Evolutionary conservation across 306 rosid genomes (phyloP).

Genomic region (Styphnolobium japonicum): DNA sequence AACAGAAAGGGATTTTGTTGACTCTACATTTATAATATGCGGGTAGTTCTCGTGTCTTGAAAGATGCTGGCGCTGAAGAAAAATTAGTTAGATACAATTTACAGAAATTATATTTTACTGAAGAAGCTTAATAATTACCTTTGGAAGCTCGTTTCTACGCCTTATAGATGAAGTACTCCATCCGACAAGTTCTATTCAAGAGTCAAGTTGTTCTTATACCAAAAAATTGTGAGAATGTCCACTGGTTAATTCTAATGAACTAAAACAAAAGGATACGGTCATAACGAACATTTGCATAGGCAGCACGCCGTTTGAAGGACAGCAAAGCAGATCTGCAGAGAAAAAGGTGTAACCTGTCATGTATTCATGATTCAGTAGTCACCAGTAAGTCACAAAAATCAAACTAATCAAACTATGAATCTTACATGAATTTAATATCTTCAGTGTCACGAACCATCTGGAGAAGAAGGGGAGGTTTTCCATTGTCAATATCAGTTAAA

Average conservation of each 20-base stretch:
- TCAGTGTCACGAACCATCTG: constrained; percentile 71
- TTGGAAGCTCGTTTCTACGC: constrained; percentile 68
- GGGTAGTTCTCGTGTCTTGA: constrained; percentile 52
- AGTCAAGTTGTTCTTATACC: constrained; percentile 66
- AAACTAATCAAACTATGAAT: neutral
- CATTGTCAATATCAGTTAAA: constrained; percentile 56
- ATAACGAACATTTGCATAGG: constrained; percentile 68
- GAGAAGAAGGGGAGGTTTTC: constrained; percentile 82
- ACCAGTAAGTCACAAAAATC: neutral
- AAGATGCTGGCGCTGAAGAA: constrained; percentile 47
- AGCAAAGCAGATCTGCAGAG: constrained; percentile 76
- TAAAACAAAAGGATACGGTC: constrained; percentile 71
- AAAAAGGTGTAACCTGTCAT: neutral
- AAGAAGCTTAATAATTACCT: constrained; percentile 53
- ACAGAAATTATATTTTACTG: neutral
- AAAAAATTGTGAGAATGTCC: no score
- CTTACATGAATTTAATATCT: constrained; percentile 77
- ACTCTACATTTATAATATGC: constrained; percentile 63
- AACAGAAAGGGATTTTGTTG: constrained; percentile 25
- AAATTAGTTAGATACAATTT: no score
- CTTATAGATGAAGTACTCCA: constrained; percentile 95
- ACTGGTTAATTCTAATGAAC: neutral
- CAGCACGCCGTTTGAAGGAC: constrained; percentile 75
- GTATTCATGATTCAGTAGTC: neutral
- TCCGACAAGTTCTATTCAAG: constrained; percentile 73